phyloP scores from a whole-genome alignment of 306 rosid species.

The Vicia villosa region DNA sequence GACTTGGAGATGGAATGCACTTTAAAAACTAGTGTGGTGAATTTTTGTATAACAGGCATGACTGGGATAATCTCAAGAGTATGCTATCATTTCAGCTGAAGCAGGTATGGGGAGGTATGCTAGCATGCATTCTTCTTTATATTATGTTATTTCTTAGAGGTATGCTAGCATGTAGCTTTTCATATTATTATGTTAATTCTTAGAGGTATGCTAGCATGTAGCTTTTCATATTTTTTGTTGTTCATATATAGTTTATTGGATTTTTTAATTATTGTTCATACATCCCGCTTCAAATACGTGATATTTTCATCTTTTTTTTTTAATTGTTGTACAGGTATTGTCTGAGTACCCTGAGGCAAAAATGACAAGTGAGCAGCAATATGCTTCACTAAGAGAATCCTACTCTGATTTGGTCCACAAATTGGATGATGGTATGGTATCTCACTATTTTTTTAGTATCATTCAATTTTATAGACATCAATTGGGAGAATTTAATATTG shows the following conservation, averaged over 20 bases:
- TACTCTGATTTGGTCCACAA: constrained; percentile 65
- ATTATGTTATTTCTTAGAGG: constrained; percentile 22
- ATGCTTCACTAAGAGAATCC: constrained; percentile 65
- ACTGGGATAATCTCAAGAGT: constrained; percentile 86
- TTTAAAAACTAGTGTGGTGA: constrained; percentile 23
- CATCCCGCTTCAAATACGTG: neutral
- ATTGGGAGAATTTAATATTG: neutral
- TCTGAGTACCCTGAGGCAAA: constrained; percentile 78
- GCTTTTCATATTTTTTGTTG: constrained; percentile 26
- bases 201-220: too few species aligned
- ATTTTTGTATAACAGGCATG: constrained; percentile 65
- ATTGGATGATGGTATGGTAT: constrained; percentile 75
- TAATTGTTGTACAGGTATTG: constrained; percentile 59
- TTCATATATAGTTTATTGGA: neutral
- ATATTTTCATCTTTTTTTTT: constrained; percentile 7
- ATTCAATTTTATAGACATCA: constrained; percentile 4
- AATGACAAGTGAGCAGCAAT: constrained; percentile 68
- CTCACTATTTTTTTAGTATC: neutral
- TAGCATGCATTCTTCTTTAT: constrained; percentile 45
- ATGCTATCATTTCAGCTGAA: constrained; percentile 85
- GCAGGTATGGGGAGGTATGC: constrained; percentile 99
- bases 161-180: constrained; percentile 65
- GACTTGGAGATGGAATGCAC: constrained; percentile 26
- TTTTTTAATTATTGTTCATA: constrained; percentile 23
- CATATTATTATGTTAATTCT: too few species aligned